Evolutionary conservation across 2,329 filamentous ascomycete genomes (phyloP).

Genomic region (Stachybotrys elegans): DNA sequence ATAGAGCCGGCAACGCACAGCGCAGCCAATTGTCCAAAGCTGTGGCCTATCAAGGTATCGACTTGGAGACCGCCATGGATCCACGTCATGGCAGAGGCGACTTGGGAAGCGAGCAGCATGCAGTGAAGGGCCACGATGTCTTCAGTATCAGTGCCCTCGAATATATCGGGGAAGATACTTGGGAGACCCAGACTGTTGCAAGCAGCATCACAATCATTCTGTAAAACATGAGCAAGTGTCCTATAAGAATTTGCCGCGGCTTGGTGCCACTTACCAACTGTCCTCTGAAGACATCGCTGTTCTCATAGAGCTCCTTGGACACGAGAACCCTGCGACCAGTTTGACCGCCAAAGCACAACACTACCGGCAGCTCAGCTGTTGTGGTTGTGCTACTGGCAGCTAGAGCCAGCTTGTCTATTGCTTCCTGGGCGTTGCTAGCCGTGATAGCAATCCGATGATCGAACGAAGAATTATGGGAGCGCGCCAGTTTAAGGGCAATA

Average conservation of each 20-base stretch:
- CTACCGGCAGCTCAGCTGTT: background rate
- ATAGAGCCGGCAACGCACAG: slow-evolving; percentile 26
- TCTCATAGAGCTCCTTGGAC: background rate
- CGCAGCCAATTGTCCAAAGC: slow-evolving; percentile 33
- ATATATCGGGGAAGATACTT: slow-evolving; percentile 23
- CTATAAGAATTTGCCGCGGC: too few relatives aligned
- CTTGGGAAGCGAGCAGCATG: slow-evolving; percentile 15
- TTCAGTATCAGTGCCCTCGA: slow-evolving; percentile 15
- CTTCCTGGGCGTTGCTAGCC: background rate
- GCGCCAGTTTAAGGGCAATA: background rate
- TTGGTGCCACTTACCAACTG: slow-evolving; percentile 18
- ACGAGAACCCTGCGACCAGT: background rate
- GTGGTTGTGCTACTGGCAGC: background rate
- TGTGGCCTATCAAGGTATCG: slow-evolving; percentile 25
- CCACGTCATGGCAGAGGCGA: slow-evolving; percentile 10
- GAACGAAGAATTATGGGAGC: background rate
- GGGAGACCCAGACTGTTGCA: slow-evolving; percentile 18
- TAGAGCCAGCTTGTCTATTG: background rate
- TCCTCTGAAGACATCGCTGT: slow-evolving; percentile 6
- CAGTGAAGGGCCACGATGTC: slow-evolving; percentile 27
- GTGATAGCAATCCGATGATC: background rate
- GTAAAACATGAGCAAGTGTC: background rate
- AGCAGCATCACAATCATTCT: slow-evolving; percentile 22
- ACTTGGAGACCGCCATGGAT: slow-evolving; percentile 8
- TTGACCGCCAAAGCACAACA: background rate